Evolutionary conservation across 495 filamentous ascomycete genomes (phyloP).

Genomic region (Rhypophila decipiens): DNA sequence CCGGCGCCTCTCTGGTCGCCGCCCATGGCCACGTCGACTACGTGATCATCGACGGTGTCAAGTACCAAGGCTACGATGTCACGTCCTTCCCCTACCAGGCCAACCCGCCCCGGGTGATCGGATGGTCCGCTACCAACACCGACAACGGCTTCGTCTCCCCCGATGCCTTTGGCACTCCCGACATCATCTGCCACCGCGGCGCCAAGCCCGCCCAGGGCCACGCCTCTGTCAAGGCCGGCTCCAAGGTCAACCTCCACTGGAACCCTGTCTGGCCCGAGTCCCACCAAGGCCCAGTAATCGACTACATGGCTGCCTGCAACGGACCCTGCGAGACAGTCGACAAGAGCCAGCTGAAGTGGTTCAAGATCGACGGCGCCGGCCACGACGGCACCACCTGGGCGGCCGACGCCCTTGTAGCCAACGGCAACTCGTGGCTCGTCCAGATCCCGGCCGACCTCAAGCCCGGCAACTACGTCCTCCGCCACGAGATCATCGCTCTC

Average conservation of each 20-base stretch:
- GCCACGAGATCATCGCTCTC: slow-evolving; percentile 77
- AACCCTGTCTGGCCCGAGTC: slow-evolving; percentile 35
- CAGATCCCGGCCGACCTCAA: slow-evolving; percentile 60
- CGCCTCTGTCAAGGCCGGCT: slow-evolving; percentile 38
- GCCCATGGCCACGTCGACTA: slow-evolving; percentile 58
- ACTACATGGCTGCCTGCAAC: slow-evolving; percentile 70
- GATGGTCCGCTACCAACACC: slow-evolving; percentile 49
- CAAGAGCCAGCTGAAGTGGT: slow-evolving; percentile 59
- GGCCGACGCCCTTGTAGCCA: slow-evolving; percentile 56
- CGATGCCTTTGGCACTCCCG: slow-evolving; percentile 30
- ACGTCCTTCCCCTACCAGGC: slow-evolving; percentile 28
- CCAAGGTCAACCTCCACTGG: slow-evolving; percentile 41
- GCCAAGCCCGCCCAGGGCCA: slow-evolving; percentile 33
- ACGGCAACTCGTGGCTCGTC: slow-evolving; percentile 64
- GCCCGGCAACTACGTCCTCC: slow-evolving; percentile 69
- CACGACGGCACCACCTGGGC: slow-evolving; percentile 59
- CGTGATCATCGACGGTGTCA: slow-evolving; percentile 52
- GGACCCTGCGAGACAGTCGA: slow-evolving; percentile 61
- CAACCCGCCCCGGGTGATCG: slow-evolving; percentile 45
- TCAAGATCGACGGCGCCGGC: slow-evolving; percentile 68
- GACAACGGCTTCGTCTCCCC: slow-evolving; percentile 56
- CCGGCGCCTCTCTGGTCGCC: slow-evolving; percentile 46
- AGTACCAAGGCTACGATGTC: slow-evolving; percentile 40
- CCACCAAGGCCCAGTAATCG: slow-evolving; percentile 60
- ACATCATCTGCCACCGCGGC: slow-evolving; percentile 48